phyloP scores from a whole-genome alignment of 1,139 yeast species.

The Candida sp. region DNA sequence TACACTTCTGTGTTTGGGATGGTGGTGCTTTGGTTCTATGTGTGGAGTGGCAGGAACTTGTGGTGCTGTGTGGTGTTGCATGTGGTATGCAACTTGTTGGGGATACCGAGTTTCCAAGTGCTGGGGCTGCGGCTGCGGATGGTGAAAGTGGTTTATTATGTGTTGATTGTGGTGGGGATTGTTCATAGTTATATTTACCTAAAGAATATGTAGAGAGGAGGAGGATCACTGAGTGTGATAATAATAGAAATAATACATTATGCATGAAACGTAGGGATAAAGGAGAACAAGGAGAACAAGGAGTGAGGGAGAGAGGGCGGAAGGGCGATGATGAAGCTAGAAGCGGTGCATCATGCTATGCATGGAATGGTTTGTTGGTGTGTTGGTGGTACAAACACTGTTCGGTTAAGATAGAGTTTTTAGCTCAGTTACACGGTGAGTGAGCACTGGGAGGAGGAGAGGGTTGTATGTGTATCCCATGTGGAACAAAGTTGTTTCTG shows the following conservation, averaged over 20 bases:
- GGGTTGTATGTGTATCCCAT: too few relatives aligned
- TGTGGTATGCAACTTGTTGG: conserved; percentile 75
- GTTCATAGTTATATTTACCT: conserved; percentile 5
- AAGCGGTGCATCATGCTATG: neutral
- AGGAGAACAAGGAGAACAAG: neutral
- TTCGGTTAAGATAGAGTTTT: too few relatives aligned
- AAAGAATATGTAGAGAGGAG: conserved; percentile 1
- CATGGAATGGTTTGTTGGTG: neutral
- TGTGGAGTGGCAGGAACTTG: conserved; percentile 47
- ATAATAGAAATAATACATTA: neutral
- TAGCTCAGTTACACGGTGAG: too few relatives aligned
- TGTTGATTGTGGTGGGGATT: conserved; percentile 46
- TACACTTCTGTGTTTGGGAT: conserved; percentile 87
- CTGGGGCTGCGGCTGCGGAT: conserved; percentile 17
- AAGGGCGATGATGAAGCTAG: neutral
- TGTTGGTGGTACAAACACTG: neutral
- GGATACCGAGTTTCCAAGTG: conserved; percentile 60
- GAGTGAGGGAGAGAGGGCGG: neutral
- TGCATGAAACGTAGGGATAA: neutral
- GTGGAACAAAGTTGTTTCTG: too few relatives aligned
- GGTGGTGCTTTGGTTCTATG: conserved; percentile 66
- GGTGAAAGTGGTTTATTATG: conserved; percentile 36
- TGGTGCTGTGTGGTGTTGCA: conserved; percentile 74
- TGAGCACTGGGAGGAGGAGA: too few relatives aligned
- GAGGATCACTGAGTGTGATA: neutral